Base-by-base conservation (phyloP, 306 rosid species). In the Sphenostylis stenocarpa region DNA sequence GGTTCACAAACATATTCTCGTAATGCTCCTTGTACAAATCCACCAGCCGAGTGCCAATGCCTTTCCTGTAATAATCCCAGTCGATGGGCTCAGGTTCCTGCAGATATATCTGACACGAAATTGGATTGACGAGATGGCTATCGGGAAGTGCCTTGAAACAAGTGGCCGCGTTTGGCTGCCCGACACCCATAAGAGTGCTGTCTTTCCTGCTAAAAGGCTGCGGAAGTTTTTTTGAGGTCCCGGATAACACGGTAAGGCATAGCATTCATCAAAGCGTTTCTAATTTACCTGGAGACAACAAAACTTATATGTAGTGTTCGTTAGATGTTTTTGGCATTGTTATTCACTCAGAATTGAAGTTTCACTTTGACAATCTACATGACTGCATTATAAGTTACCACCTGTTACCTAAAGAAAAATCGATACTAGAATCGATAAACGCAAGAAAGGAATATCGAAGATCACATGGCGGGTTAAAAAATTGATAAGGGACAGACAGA, bases 91-190 rank as follows among this genome's bases (percentile, higher is more conserved):
- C n/a, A n/a, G n/a, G n/a, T n/a, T n/a, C n/a, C n/a, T n/a, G n/a
- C n/a, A n/a, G n/a, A n/a, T n/a, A n/a, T n/a, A 76, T 77, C 16
- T 21, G 63, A 75, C 67, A 79, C 73, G 74, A 70, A 66, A n/a
- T 74, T 77, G 76, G 51, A 72, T 76, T 77, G 72, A 21, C 85
- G n/a, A 94, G 98, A 80, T 90, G 96, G 93, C 72, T 94, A 65
- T 92, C 97, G 51, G 97, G 90, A 73, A 76, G 90, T 67, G 86
- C 94, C 64, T 61, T 94, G 87, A 89, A 89, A 85, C 79, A 80
- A 71, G 86, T 94, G 74, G 91, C 85, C 11, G 38, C 49, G 64
- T 83, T 94, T 58, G 96, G 97, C 12, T 94, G 98, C 77, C 95
- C 97, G 80, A 89, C 9, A 55, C 24, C 11, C 48, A 20, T 53